Base-by-base conservation (phyloP, 441 rosid genomes). In the Capsella rubella region DNA sequence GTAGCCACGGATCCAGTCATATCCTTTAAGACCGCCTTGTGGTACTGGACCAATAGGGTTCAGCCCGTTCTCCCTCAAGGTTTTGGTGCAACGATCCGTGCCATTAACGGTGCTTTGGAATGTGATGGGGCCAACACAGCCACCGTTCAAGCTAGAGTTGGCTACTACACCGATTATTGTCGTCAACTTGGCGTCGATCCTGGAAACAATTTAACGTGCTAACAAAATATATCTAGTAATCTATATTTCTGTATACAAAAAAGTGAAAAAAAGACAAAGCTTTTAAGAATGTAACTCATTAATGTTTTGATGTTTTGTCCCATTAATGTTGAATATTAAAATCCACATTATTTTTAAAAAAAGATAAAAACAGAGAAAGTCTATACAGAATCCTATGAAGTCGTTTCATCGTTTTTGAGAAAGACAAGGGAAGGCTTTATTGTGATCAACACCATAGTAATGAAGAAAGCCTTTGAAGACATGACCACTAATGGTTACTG, bases 31-130 rank as follows among this genome's bases (percentile, higher is more conserved):
- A 78, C 91, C 0, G 90, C 88, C 12, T 54, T 90, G 14, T 90
- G 93, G 93, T 90, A 37, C 50, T 90, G 91, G 96, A 84, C 75
- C 77, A 84, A 72, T 57, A 59, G 32, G 5, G 96, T 86, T 12
- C 88, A 83, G 3, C 73, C 86, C 0, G 82, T 86, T 5, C 27
- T 85, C 2, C 35, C 76, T 42, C 86, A 88, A 81, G 96, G 96
- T 1, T 90, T 90, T 28, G 96, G 96, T 4, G 87, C 89, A 8
- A 87, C 92, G 1, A 87, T 77, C 57, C 65, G 81, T 1, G 90
- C 89, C 73, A 84, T 87, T 18, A 87, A 90, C 73, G 86, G 92
- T 10, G 63, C 51, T 9, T 64, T 83, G 45, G 95, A 89, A 27
- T 89, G 92, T 35, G 80, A 80, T 18, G 90, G 91, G 0, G 80